Percentiles rank a stretch among this genome's conserved stretches.
phyloP scores from a whole-genome alignment of 1,284 basidiomycete species.

The Pisolithus thermaeus region DNA sequence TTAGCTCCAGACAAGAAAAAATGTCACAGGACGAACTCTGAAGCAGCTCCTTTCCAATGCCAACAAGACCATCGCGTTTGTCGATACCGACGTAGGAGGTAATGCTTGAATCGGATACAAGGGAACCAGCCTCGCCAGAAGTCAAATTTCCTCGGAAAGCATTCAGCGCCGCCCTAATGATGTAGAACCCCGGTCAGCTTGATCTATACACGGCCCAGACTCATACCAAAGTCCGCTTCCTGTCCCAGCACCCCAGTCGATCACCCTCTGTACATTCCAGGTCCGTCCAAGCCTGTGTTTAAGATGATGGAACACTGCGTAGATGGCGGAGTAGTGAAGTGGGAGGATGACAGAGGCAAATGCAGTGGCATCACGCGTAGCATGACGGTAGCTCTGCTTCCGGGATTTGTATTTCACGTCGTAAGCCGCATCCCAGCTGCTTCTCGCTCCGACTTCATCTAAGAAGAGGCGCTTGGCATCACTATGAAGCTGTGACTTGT shows the following conservation, averaged over 20 bases:
- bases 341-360: constrained; percentile 72
- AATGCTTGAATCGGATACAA: constrained; percentile 46
- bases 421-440: constrained; percentile 50
- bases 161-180: constrained; percentile 55
- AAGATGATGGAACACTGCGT: constrained; percentile 58
- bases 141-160: constrained; percentile 46
- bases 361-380: constrained; percentile 63
- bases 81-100: constrained; percentile 63
- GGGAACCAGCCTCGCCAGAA: constrained; percentile 27
- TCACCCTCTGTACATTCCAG: constrained; percentile 52
- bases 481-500: constrained; percentile 57
- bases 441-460: constrained; percentile 27
- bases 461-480: constrained; percentile 69
- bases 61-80: constrained; percentile 60
- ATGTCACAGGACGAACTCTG: constrained; percentile 35
- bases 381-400: constrained; percentile 51
- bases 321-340: constrained; percentile 70
- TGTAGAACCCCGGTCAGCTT: constrained; percentile 11
- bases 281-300: constrained; percentile 54
- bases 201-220: constrained; percentile 1
- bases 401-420: constrained; percentile 54
- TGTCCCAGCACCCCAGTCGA: constrained; percentile 73
- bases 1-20: constrained; percentile 3
- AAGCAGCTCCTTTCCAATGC: constrained; percentile 59
- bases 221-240: constrained; percentile 72